Percentiles rank a stretch among this genome's conserved stretches.
Evolutionary conservation across 2,329 filamentous ascomycete species (phyloP).

Genomic region (Beauveria scarabaeidicola): DNA sequence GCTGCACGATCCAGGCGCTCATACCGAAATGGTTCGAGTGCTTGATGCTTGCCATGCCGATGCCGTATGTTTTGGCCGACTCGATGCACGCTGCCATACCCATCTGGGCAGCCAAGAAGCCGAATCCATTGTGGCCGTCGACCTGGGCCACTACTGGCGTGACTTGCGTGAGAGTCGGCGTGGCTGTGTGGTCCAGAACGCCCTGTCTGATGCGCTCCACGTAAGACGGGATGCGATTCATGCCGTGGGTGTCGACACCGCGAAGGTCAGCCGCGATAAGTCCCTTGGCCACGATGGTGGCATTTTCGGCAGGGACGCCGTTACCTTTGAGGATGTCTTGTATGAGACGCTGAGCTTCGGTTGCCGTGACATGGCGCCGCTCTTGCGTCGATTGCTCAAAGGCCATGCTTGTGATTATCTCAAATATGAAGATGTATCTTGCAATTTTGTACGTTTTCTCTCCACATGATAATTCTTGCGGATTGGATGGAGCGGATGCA

Average conservation of each 20-base stretch:
- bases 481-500: background rate
- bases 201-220: constrained; percentile 63
- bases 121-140: constrained; percentile 63
- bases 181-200: constrained; percentile 53
- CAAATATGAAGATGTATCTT: constrained; percentile 2
- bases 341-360: constrained; percentile 39
- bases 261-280: constrained; percentile 68
- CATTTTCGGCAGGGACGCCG: constrained; percentile 49
- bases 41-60: constrained; percentile 68
- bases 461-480: background rate
- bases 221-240: constrained; percentile 72
- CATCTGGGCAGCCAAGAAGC: constrained; percentile 59
- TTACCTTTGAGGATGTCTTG: constrained; percentile 50
- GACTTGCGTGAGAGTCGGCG: constrained; percentile 49
- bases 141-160: constrained; percentile 66
- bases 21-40: constrained; percentile 80
- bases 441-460: too few relatives aligned
- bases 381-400: constrained; percentile 12
- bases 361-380: constrained; percentile 26
- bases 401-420: constrained; percentile 9
- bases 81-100: constrained; percentile 61
- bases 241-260: constrained; percentile 69
- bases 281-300: constrained; percentile 55
- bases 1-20: constrained; percentile 71
- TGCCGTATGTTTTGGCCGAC: constrained; percentile 53